phyloP scores from a whole-genome alignment of 2,329 filamentous ascomycete species.

The Epichloe hybrida region DNA sequence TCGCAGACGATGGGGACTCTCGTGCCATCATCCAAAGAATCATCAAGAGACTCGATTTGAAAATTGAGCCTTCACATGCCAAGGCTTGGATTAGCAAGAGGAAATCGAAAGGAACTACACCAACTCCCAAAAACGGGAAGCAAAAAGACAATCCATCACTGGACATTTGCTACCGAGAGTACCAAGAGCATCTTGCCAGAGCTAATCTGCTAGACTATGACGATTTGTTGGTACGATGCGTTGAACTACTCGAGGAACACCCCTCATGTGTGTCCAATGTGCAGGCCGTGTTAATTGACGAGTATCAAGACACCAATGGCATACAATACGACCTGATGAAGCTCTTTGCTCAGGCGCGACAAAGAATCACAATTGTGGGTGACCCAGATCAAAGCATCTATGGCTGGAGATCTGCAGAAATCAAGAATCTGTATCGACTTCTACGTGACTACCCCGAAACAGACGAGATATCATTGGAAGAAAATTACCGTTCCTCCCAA shows the following conservation, averaged over 20 bases:
- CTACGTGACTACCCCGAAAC: constrained; percentile 64
- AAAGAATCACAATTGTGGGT: constrained; percentile 84
- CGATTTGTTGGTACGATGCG: constrained; percentile 74
- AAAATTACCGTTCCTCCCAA: constrained; percentile 88
- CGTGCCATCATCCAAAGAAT: constrained; percentile 70
- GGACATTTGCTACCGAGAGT: constrained; percentile 55
- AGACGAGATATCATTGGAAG: constrained; percentile 71
- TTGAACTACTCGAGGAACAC: constrained; percentile 58
- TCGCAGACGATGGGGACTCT: constrained; percentile 75
- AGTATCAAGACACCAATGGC: constrained; percentile 94
- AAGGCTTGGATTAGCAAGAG: constrained; percentile 61
- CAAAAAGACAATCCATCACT: constrained; percentile 42
- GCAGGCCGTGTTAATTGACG: constrained; percentile 83
- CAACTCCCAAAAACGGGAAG: constrained; percentile 27
- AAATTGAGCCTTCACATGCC: constrained; percentile 56
- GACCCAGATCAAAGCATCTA: constrained; percentile 98
- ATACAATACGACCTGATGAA: constrained; percentile 93
- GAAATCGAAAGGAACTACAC: constrained; percentile 42
- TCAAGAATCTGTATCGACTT: constrained; percentile 73
- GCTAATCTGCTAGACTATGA: constrained; percentile 90
- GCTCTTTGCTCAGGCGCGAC: constrained; percentile 59
- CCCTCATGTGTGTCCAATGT: constrained; percentile 80
- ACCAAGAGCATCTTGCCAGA: constrained; percentile 58
- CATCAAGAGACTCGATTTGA: constrained; percentile 57
- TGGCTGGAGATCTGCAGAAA: constrained; percentile 85